These are phyloP conservation scores for Trichoderma gamsii DNA, from an alignment of 495 filamentous ascomycete species.

Conservation along the genomic window DNA sequence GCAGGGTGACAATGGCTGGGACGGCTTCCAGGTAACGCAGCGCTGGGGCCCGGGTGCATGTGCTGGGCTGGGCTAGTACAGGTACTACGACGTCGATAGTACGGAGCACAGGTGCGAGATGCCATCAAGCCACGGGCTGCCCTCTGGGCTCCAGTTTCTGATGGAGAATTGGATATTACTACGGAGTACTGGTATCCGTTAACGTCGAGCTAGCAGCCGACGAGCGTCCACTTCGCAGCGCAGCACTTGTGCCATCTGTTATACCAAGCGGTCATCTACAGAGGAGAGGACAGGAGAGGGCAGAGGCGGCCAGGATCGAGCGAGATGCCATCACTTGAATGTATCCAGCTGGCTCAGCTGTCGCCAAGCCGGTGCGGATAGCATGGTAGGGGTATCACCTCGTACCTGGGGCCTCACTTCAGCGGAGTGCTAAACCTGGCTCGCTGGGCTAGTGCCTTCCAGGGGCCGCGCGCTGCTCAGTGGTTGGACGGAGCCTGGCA, in stretches of 20 bases:
- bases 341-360: neutral
- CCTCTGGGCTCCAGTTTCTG: too few relatives aligned
- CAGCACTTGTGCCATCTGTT: too few relatives aligned
- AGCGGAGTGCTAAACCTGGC: neutral
- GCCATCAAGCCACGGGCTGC: too few relatives aligned
- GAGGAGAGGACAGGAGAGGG: too few relatives aligned
- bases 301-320: too few relatives aligned
- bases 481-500: neutral
- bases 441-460: neutral
- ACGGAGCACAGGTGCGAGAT: neutral
- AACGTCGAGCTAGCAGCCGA: neutral
- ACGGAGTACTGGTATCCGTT: neutral
- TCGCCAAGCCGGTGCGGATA: neutral
- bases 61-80: neutral
- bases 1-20: neutral
- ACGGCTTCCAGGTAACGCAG: constrained; percentile 8
- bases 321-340: too few relatives aligned
- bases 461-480: neutral
- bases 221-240: neutral
- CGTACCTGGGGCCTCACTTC: neutral
- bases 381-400: neutral
- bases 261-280: too few relatives aligned
- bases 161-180: too few relatives aligned
- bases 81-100: neutral
- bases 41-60: neutral